Evolutionary conservation across 192 early-diverging fungal genomes (phyloP).

Genomic region (Pilobolus umbonatus): DNA sequence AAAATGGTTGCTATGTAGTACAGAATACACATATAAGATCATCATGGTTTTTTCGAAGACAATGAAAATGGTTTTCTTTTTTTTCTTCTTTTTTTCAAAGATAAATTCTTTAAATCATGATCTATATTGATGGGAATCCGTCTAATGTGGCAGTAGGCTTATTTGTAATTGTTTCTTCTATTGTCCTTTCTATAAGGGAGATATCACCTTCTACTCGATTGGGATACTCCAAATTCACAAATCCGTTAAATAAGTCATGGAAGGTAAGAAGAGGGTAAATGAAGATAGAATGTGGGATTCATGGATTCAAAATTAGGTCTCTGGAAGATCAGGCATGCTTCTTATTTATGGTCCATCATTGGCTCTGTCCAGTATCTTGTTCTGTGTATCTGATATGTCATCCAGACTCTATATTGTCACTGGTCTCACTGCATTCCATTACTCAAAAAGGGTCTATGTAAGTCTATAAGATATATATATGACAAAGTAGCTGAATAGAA

Average conservation of each 20-base stretch:
- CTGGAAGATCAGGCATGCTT: conserved; percentile 19
- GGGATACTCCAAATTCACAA: conserved; percentile 24
- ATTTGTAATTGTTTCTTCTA: not conserved
- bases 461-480: not conserved
- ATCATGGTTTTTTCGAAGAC: too few species aligned
- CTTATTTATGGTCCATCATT: conserved; percentile 18
- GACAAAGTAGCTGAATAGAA: not conserved
- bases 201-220: conserved; percentile 13
- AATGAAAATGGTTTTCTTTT: not conserved
- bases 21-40: too few species aligned
- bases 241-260: not conserved
- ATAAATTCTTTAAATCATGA: not conserved
- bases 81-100: not conserved
- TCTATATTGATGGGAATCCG: not conserved
- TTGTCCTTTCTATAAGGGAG: conserved; percentile 8
- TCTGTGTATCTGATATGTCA: not conserved
- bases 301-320: conserved; percentile 16
- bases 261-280: not conserved
- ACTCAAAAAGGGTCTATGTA: conserved; percentile 26
- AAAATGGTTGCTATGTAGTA: too few species aligned
- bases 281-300: not conserved
- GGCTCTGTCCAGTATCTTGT: not conserved
- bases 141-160: not conserved
- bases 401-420: not conserved
- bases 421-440: conserved; percentile 16